Conservation (phyloP, 2,329 filamentous ascomycete genomes). For the Trichophyton mentagrophytes region DNA sequence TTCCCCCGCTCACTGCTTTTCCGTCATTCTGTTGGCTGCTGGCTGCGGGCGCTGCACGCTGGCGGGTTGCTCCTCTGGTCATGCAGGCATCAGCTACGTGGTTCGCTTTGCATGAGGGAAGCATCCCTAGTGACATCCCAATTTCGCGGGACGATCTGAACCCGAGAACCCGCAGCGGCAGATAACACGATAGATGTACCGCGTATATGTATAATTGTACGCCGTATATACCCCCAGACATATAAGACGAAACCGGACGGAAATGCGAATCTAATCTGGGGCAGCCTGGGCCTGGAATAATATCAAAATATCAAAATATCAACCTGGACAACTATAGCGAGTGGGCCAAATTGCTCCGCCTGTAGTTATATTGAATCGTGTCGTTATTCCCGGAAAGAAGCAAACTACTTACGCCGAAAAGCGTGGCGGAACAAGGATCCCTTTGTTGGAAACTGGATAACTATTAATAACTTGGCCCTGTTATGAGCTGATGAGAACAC, state of each 20-base stretch:
- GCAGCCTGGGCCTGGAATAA: too few relatives aligned
- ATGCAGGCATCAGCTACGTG: neutral
- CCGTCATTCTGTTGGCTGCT: neutral
- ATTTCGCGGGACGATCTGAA: neutral
- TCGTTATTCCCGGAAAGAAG: neutral
- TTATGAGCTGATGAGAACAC: neutral
- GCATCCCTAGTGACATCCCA: neutral
- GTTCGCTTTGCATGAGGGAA: neutral
- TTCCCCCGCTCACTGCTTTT: neutral
- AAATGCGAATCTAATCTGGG: too few relatives aligned
- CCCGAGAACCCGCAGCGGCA: neutral
- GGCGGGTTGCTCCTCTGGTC: neutral
- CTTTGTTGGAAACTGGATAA: neutral
- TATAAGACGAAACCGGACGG: too few relatives aligned
- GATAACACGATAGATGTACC: neutral
- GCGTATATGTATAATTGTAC: neutral
- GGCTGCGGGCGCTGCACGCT: too few relatives aligned
- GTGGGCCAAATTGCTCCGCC: too few relatives aligned
- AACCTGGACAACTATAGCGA: too few relatives aligned
- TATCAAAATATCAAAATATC: too few relatives aligned
- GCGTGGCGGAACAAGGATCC: neutral
- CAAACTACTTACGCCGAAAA: neutral
- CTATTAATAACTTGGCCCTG: neutral
- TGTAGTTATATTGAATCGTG: too few relatives aligned
- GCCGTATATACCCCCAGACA: too few relatives aligned